These are phyloP conservation scores for Arthrobotrys megalospora DNA, from an alignment of 2,329 filamentous ascomycete species.

Conservation along the genomic window DNA sequence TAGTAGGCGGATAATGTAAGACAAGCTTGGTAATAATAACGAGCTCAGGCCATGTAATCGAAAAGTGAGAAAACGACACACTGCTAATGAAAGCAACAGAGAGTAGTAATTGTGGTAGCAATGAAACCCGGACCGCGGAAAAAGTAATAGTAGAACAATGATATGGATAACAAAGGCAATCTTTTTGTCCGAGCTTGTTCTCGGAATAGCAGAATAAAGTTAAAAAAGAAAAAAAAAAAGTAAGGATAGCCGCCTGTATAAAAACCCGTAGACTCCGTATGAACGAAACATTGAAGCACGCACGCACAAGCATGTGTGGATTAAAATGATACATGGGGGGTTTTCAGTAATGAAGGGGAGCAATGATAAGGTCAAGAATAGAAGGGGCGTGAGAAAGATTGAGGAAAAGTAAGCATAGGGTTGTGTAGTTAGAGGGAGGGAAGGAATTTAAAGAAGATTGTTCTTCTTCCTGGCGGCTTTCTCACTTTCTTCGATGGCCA, in stretches of 20 bases:
- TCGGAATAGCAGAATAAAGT: conserved; percentile 23
- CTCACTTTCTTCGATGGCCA: conserved; percentile 60
- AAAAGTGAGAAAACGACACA: background rate
- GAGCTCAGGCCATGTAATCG: conserved; percentile 10
- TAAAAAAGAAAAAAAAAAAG: conserved; percentile 28
- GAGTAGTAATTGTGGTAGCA: background rate
- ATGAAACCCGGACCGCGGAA: conserved; percentile 5
- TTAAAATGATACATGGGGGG: conserved; percentile 47
- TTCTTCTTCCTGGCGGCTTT: conserved; percentile 58
- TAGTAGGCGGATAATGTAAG: background rate
- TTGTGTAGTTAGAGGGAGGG: background rate
- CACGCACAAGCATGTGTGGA: conserved; percentile 18
- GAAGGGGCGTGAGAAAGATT: conserved; percentile 2
- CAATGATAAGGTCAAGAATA: background rate
- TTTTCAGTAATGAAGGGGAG: conserved; percentile 13
- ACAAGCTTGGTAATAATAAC: conserved; percentile 11
- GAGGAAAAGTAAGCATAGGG: background rate
- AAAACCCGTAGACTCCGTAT: conserved; percentile 49
- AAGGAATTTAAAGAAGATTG: conserved; percentile 45
- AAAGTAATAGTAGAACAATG: conserved; percentile 2
- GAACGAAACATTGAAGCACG: conserved; percentile 25
- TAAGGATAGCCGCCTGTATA: conserved; percentile 59
- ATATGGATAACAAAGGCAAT: conserved; percentile 16
- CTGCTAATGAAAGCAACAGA: conserved; percentile 22
- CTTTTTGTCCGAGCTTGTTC: conserved; percentile 17